These are phyloP conservation scores for Mycena sp. DNA, from an alignment of 1,284 basidiomycete species.

Conservation along the genomic window DNA sequence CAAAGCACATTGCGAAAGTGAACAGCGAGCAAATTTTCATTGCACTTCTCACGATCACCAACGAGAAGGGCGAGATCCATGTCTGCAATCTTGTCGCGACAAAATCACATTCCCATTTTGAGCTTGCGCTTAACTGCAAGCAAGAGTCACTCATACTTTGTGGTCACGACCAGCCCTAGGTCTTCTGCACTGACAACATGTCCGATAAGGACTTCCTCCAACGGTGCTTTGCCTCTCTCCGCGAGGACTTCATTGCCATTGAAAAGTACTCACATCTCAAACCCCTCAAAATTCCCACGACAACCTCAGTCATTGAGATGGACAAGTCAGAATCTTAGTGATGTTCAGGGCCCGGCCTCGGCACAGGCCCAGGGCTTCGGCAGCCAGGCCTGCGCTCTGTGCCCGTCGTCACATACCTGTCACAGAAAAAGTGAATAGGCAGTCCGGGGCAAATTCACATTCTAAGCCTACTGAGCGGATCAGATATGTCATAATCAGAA, in stretches of 20 bases:
- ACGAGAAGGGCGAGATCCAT: slow-evolving; percentile 38
- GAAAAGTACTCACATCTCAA: not conserved
- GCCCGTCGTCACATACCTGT: no score
- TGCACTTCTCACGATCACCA: slow-evolving; percentile 38
- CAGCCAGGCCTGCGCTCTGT: no score
- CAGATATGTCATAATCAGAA: no score
- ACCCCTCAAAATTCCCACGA: not conserved
- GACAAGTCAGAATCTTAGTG: no score
- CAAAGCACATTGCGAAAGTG: slow-evolving; percentile 38
- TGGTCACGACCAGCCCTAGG: slow-evolving; percentile 29
- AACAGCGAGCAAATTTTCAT: slow-evolving; percentile 37
- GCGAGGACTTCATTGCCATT: slow-evolving; percentile 19
- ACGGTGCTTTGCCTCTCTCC: slow-evolving; percentile 35
- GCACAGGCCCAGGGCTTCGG: no score
- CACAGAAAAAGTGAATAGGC: no score
- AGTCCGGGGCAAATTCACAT: no score
- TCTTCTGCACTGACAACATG: slow-evolving; percentile 41
- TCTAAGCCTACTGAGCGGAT: no score
- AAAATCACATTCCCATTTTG: slow-evolving; percentile 40
- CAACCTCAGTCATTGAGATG: no score
- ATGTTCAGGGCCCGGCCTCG: no score
- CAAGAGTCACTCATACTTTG: slow-evolving; percentile 32
- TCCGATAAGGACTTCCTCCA: slow-evolving; percentile 39
- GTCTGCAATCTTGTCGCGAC: slow-evolving; percentile 30
- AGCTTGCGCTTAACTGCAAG: slow-evolving; percentile 31